Conservation (phyloP, 305 asterid species). For the Fraxinus dipetala region DNA sequence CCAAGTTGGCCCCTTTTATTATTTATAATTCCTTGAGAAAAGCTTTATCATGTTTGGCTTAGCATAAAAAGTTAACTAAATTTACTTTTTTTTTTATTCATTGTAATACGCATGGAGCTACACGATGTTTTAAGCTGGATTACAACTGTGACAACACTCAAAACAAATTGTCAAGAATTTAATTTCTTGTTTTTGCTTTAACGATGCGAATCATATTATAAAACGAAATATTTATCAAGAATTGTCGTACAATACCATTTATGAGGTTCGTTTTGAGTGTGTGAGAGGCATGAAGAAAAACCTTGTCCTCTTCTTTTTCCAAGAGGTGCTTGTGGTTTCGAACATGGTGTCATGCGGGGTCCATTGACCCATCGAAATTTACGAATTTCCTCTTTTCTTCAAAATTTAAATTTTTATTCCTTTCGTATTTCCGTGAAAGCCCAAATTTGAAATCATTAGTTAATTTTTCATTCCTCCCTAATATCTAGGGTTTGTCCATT, state of each 20-base stretch:
- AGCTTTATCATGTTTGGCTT: no score
- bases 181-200: no score
- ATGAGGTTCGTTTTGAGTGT: background rate
- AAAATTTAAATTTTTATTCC: slow-evolving; percentile 6
- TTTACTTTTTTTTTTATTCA: no score
- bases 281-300: background rate
- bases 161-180: no score
- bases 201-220: no score
- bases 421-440: background rate
- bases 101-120: background rate
- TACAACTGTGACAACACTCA: no score
- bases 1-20: no score
- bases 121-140: background rate
- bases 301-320: background rate
- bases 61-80: no score
- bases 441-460: background rate
- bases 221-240: no score
- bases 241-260: no score
- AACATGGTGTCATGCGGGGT: slow-evolving; percentile 15
- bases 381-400: background rate
- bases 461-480: background rate
- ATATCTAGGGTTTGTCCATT: background rate
- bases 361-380: no score
- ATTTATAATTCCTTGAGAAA: no score
- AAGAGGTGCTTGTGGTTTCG: slow-evolving; percentile 36